Percentiles rank a stretch among this genome's conserved stretches.
These are phyloP conservation scores for Vitis riparia DNA, from an alignment of 164 flowering plant genomes.

Conservation along the genomic window DNA sequence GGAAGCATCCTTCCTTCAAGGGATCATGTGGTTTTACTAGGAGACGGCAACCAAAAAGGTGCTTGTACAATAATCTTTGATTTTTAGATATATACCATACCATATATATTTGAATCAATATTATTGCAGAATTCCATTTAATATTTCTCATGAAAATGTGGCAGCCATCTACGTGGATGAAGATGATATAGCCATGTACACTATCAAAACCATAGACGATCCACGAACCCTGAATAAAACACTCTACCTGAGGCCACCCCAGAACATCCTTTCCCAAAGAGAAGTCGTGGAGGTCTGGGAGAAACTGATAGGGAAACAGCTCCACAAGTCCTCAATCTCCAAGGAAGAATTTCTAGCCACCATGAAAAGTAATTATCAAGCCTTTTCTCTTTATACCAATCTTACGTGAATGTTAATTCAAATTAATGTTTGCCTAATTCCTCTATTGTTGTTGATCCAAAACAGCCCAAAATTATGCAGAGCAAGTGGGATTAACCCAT, in stretches of 20 bases:
- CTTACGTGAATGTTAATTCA: too few relatives aligned
- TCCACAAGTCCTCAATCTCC: constrained; percentile 40
- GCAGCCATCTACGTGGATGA: constrained; percentile 65
- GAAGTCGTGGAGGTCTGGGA: constrained; percentile 69
- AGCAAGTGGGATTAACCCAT: constrained; percentile 57
- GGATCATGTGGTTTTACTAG: constrained; percentile 16
- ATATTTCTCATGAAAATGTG: background rate
- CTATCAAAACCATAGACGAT: constrained; percentile 64
- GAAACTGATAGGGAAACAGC: constrained; percentile 44
- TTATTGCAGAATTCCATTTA: background rate
- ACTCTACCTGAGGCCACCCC: constrained; percentile 56
- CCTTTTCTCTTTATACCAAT: too few relatives aligned
- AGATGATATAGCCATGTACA: constrained; percentile 64
- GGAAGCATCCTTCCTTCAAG: constrained; percentile 34
- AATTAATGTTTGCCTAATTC: background rate
- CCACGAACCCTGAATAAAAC: constrained; percentile 72
- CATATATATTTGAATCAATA: too few relatives aligned
- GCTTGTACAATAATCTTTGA: too few relatives aligned
- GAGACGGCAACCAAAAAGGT: too few relatives aligned
- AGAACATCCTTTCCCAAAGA: constrained; percentile 59
- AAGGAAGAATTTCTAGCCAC: constrained; percentile 38
- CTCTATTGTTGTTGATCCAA: background rate
- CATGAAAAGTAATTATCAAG: constrained; percentile 38
- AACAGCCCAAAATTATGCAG: constrained; percentile 36
- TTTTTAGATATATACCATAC: too few relatives aligned